These are phyloP conservation scores for Colletotrichum camelliae DNA, from an alignment of 2,329 filamentous ascomycete species.

Conservation along the genomic window DNA sequence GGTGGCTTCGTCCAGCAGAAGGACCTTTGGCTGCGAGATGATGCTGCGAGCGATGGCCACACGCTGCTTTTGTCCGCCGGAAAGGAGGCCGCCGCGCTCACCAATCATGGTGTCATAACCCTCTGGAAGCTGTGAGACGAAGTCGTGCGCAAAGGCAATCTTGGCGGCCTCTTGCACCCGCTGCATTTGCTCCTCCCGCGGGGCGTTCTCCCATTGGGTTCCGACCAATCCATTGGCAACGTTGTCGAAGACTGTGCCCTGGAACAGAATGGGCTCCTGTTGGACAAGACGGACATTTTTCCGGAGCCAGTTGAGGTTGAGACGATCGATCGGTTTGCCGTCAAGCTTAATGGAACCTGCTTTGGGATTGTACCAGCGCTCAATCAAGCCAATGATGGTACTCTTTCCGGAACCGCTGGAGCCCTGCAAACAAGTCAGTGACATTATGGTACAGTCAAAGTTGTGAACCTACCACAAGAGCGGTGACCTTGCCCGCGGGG, in stretches of 20 bases:
- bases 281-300: conserved; percentile 43
- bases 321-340: conserved; percentile 33
- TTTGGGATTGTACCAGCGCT: conserved; percentile 42
- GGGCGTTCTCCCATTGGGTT: conserved; percentile 26
- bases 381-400: conserved; percentile 43
- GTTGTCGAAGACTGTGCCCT: conserved; percentile 53
- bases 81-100: conserved; percentile 64
- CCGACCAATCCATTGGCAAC: conserved; percentile 51
- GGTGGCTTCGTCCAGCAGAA: conserved; percentile 72
- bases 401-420: conserved; percentile 43
- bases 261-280: conserved; percentile 44
- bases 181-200: conserved; percentile 39
- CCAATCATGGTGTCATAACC: conserved; percentile 65
- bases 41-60: conserved; percentile 61
- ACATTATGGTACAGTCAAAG: no score
- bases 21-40: conserved; percentile 51
- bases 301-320: conserved; percentile 45
- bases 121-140: conserved; percentile 48
- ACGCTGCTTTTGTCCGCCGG: conserved; percentile 70
- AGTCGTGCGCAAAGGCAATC: conserved; percentile 52
- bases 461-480: conserved; percentile 37
- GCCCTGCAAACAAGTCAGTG: neutral
- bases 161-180: conserved; percentile 47
- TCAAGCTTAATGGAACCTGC: conserved; percentile 41
- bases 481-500: conserved; percentile 50